Percentiles rank a stretch among this genome's conserved stretches.
Evolutionary conservation across 345 rosid genomes (phyloP).

Genomic region (Eucalyptus dawsonii): DNA sequence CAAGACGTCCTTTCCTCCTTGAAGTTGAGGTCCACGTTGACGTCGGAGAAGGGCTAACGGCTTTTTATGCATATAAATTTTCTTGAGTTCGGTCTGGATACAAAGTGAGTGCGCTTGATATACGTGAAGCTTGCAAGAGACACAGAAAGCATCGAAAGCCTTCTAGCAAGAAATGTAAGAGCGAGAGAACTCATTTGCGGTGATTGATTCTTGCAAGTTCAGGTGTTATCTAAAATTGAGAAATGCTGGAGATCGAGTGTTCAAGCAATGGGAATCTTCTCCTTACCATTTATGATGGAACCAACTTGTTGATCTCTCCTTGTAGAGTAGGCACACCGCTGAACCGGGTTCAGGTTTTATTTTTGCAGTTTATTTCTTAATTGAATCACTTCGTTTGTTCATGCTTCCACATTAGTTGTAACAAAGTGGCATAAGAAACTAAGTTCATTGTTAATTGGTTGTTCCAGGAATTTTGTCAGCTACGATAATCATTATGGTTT

Average conservation of each 20-base stretch:
- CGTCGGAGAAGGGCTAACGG: background rate
- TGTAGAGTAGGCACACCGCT: fast-evolving
- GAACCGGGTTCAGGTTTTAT: too few species aligned
- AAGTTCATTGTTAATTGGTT: background rate
- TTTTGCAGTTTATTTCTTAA: background rate
- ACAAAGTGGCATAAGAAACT: background rate
- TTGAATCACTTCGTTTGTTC: too few species aligned
- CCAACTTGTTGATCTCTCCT: background rate
- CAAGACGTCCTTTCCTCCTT: background rate
- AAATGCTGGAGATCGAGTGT: too few species aligned
- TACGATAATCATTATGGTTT: background rate
- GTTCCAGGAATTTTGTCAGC: background rate
- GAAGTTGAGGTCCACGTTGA: background rate
- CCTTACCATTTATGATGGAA: too few species aligned
- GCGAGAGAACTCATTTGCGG: background rate
- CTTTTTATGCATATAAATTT: background rate
- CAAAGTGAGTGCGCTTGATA: background rate
- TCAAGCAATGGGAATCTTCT: background rate
- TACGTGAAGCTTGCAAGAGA: background rate
- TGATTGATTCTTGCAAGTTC: background rate
- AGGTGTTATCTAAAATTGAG: background rate
- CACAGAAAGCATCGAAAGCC: background rate
- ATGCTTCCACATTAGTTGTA: too few species aligned
- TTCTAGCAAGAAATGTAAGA: background rate
- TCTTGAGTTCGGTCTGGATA: background rate